Evolutionary conservation across 768 basidiomycete species (phyloP), one percentile per base, ranked within the genome.

Genomic region (Boletus edulis): DNA sequence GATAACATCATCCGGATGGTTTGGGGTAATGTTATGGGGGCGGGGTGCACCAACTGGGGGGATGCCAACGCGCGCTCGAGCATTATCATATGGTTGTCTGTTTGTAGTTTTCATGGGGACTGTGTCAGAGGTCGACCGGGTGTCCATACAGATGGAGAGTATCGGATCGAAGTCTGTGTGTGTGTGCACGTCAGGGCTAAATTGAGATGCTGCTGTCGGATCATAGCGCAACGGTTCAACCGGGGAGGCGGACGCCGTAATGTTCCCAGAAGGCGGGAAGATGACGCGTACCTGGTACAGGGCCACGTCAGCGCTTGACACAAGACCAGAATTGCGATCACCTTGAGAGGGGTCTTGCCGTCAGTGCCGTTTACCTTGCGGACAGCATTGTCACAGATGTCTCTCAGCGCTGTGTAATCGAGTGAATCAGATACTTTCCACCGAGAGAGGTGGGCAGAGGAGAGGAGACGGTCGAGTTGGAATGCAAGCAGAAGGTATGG

Each of bases 61-160:
- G 17, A 83, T 69, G 50, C 75, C 73, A 44, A 74, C 79, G 41
- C 89, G 81, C 1, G 64, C 60, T n/a, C 90, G 83, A 2, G 90
- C 87, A 35, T 75, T 74, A 27, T 84, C 75, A 62, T 92, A 93
- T 12, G 77, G 67, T 8, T 65, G 55, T 45, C 90, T 80, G 38
- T 74, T 54, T 2, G 89, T 91, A 0, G 91, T 92, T 69, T 93
- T 93, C 45, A 87, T 85, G 20, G 68, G 62, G 22, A 79, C 52
- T 15, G 85, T 83, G 1, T 79, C 71, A 4, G 76, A 67, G 1
- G 85, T 86, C 13, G 81, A 69, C 54, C 75, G 65, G 3, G 72
- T 74, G 69, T 92, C 90, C 43, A 90, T 58, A 46, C 73, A 73
- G 46, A 91, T 60, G 27, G 70, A 70, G 49, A 84, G 71, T 15